Evolutionary conservation across 352 stramenopile species (phyloP).

Genomic region (Pythium dissimile): DNA sequence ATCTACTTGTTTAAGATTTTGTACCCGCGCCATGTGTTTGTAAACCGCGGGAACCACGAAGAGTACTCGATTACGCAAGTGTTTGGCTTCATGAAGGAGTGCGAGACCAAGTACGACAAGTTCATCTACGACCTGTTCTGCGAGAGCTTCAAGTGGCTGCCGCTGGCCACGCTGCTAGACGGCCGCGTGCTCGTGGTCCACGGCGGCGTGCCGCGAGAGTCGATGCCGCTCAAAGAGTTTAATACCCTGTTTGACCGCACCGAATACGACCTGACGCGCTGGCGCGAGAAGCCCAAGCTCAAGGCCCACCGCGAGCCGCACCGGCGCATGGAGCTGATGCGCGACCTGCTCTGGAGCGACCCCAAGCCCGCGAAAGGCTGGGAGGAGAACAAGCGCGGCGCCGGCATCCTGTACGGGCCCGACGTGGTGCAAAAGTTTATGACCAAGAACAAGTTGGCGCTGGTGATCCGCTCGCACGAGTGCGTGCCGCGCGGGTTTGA

Average conservation of each 20-base stretch:
- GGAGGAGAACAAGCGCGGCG: constrained; percentile 79
- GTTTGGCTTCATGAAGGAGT: constrained; percentile 88
- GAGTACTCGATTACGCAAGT: constrained; percentile 83
- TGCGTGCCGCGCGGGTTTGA: constrained; percentile 79
- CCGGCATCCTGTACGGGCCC: constrained; percentile 70
- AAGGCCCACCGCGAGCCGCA: constrained; percentile 46
- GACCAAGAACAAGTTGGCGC: constrained; percentile 75
- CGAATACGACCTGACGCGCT: constrained; percentile 75
- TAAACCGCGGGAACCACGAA: constrained; percentile 88
- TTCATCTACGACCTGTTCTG: constrained; percentile 82
- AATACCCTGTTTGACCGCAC: constrained; percentile 56
- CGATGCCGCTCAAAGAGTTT: constrained; percentile 49
- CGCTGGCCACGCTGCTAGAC: constrained; percentile 73
- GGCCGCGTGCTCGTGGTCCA: constrained; percentile 72
- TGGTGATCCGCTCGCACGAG: constrained; percentile 85
- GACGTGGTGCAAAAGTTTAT: constrained; percentile 86
- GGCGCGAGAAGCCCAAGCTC: constrained; percentile 55
- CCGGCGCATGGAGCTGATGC: constrained; percentile 68
- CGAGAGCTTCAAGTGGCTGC: constrained; percentile 74
- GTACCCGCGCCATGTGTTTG: constrained; percentile 62
- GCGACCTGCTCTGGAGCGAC: constrained; percentile 83
- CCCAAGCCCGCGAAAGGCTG: constrained; percentile 59
- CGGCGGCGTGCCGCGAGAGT: constrained; percentile 71
- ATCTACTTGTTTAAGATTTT: constrained; percentile 83
- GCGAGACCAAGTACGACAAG: constrained; percentile 76